Percentiles rank a stretch among this genome's conserved stretches.
Evolutionary conservation across 139 green algal species (phyloP).

Genomic region (Haematococcus sp.): DNA sequence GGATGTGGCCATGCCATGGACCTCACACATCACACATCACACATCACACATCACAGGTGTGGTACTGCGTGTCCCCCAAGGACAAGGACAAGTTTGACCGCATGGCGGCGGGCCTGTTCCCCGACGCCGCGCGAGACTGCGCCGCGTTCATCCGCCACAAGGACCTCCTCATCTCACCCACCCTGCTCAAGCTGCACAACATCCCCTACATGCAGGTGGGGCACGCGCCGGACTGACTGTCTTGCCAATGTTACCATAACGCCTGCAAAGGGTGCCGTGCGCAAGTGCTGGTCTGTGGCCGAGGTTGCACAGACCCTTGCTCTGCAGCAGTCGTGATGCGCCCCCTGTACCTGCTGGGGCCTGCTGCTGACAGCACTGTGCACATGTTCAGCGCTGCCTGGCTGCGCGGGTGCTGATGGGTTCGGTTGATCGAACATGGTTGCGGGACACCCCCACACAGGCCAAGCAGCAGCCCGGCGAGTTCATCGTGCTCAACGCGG

Average conservation of each 20-base stretch:
- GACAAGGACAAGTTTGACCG: conserved; percentile 65
- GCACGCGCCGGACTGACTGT: not conserved
- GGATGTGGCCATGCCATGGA: too few species aligned
- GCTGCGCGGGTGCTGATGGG: too few species aligned
- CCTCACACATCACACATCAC: too few species aligned
- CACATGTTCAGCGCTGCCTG: too few species aligned
- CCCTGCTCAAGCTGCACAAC: conserved; percentile 43
- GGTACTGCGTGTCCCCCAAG: conserved; percentile 71
- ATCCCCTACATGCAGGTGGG: conserved; percentile 48
- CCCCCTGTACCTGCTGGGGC: too few species aligned
- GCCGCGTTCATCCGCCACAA: conserved; percentile 69
- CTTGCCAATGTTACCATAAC: not conserved
- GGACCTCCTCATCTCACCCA: conserved; percentile 63
- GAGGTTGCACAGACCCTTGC: too few species aligned
- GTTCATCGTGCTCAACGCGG: conserved; percentile 84
- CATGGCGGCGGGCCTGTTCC: conserved; percentile 60
- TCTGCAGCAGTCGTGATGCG: too few species aligned
- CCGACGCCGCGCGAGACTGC: conserved; percentile 44
- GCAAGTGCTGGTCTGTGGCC: too few species aligned
- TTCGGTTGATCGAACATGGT: too few species aligned
- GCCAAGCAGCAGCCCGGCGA: conserved; percentile 71
- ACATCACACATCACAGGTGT: conserved; percentile 42
- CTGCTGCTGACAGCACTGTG: too few species aligned
- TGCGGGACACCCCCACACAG: too few species aligned
- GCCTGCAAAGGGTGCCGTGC: too few species aligned